A percentile compares a stretch with the other conserved stretches of the same genome.
phyloP scores from a whole-genome alignment of 2,329 filamentous ascomycete genomes.

The Calonectria pauciramosa region DNA sequence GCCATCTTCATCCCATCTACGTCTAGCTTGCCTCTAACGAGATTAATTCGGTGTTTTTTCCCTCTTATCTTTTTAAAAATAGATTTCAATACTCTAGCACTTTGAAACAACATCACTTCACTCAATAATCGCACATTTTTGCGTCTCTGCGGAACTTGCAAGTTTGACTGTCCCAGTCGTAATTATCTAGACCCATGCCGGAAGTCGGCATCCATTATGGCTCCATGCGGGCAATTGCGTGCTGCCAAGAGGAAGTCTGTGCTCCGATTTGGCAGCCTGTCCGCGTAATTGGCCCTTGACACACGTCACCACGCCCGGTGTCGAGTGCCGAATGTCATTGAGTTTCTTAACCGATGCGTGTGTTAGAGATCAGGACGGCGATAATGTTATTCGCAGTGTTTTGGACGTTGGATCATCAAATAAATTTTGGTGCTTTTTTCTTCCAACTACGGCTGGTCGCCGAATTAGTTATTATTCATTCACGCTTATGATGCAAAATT shows the following conservation, averaged over 20 bases:
- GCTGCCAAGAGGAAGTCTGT: constrained; percentile 2
- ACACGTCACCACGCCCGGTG: background rate
- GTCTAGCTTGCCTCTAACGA: background rate
- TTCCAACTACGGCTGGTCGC: background rate
- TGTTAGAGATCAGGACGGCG: background rate
- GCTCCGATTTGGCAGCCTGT: background rate
- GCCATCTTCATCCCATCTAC: background rate
- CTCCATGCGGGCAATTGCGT: background rate
- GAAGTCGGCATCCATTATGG: background rate
- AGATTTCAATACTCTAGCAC: background rate
- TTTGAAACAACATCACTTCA: background rate
- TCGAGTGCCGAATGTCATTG: background rate
- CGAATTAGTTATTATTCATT: background rate
- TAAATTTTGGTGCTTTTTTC: background rate
- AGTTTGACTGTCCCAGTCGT: background rate
- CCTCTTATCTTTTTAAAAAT: no score
- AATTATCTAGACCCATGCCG: background rate
- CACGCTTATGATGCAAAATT: no score
- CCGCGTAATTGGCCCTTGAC: background rate
- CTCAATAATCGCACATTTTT: no score
- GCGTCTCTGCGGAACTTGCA: background rate
- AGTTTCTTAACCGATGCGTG: background rate
- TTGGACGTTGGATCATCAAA: background rate
- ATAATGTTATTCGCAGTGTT: background rate
- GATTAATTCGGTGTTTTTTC: background rate